Evolutionary conservation across 495 filamentous ascomycete species (phyloP), one percentile per base, ranked within the genome.

Genomic region (Penicillium waksmanii): DNA sequence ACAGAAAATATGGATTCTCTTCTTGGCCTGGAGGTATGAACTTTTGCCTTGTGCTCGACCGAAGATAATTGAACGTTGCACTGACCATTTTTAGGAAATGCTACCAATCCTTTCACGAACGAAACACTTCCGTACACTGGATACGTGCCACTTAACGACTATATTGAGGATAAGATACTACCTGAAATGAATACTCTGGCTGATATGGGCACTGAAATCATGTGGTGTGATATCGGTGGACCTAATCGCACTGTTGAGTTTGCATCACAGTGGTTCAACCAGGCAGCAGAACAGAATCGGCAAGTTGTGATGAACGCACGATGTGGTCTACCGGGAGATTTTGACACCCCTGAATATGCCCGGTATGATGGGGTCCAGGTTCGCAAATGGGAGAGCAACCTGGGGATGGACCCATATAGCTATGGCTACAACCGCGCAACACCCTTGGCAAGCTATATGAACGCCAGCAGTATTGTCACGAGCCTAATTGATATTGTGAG

Each of bases 361-460:
- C 65, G 63, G 0, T 85, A 79, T 64, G 62, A 62, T n/a, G 72
- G 78, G 3, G 77, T 78, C 17, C 80, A 81, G 56, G 57, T 66
- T 10, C 75, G 82, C 7, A 84, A 85, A 57, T 85, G 82, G 83
- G 82, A 85, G 65, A 76, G 62, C 48, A 85, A 77, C 59, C 71
- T 74, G 38, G 83, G 82, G 10, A 80, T 85, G 77, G 83, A 85
- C 54, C 82, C 83, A 1, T 82, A 69, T 57, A 75, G 69, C 38
- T 85, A 83, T 63, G 82, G 83, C 10, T 85, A 82, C 61, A 85
- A 85, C 60, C 67, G 73, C 4, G 81, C 80, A 0, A 84, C 82
- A 4, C 75, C 81, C 0, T 34, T 61, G 1, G 62, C 57, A 0
- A 69, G 67, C 25, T 85, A 85, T 58, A 76, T 85, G 75, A 83